Conservation (phyloP, 1,284 basidiomycete species). For the Agaricales sp. region DNA sequence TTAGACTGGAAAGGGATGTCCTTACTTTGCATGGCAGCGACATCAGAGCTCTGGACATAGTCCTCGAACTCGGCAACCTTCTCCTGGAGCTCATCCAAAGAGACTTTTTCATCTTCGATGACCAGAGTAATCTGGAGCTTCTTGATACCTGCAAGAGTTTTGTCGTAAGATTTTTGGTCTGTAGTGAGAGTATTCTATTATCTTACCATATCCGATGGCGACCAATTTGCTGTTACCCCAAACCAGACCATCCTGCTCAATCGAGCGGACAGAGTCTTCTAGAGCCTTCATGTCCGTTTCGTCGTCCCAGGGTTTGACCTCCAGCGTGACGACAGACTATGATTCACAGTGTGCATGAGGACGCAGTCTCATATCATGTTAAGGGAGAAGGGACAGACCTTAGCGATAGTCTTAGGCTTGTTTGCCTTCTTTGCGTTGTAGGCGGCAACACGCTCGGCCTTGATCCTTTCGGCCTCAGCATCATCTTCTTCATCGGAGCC, state of each 20-base stretch:
- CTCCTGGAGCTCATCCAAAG: conserved; percentile 91
- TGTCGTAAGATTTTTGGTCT: conserved; percentile 3
- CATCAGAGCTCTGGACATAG: conserved; percentile 90
- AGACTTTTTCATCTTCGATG: conserved; percentile 88
- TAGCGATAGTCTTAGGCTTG: conserved; percentile 85
- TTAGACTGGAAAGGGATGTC: conserved; percentile 10
- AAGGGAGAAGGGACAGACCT: conserved; percentile 41
- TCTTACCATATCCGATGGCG: conserved; percentile 78
- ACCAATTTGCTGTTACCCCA: conserved; percentile 94
- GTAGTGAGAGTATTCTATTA: not conserved
- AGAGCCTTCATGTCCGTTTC: conserved; percentile 94
- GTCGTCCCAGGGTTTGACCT: conserved; percentile 99
- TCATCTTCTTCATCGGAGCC: conserved; percentile 89
- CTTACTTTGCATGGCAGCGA: conserved; percentile 86
- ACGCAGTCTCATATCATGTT: conserved; percentile 9
- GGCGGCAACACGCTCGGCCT: conserved; percentile 90
- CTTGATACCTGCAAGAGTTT: conserved; percentile 36
- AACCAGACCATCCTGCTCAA: conserved; percentile 87
- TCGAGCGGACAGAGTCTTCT: conserved; percentile 77
- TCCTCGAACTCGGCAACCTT: conserved; percentile 84
- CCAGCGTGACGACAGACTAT: conserved; percentile 90
- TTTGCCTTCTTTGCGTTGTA: conserved; percentile 92
- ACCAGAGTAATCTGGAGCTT: conserved; percentile 85
- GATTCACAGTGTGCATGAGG: conserved; percentile 10
- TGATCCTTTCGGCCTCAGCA: conserved; percentile 89